These are phyloP conservation scores for Dunaliella primolecta DNA, from an alignment of 139 green algal species.

Conservation along the genomic window DNA sequence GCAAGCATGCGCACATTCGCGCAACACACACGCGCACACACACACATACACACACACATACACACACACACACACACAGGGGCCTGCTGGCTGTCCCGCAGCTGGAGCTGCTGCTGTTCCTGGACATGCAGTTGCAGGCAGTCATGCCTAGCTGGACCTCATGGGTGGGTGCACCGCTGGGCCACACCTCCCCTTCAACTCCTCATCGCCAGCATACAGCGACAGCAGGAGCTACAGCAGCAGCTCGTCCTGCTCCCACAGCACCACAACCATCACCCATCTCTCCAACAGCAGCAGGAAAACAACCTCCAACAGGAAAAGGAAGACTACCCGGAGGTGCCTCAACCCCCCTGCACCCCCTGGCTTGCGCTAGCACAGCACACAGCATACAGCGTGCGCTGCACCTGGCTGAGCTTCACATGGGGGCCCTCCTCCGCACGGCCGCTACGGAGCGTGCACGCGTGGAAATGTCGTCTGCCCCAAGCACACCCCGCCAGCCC, in stretches of 20 bases:
- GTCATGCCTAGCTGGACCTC: neutral
- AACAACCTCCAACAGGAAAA: neutral
- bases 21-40: too few relatives aligned
- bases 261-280: neutral
- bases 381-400: neutral
- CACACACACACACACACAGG: too few relatives aligned
- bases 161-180: too few relatives aligned
- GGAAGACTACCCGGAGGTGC: too few relatives aligned
- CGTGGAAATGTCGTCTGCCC: neutral
- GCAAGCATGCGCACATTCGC: too few relatives aligned
- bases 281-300: neutral
- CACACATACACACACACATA: too few relatives aligned
- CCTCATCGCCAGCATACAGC: too few relatives aligned
- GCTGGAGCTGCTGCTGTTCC: neutral
- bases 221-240: neutral
- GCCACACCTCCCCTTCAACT: too few relatives aligned
- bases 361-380: neutral
- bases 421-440: neutral
- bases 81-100: neutral
- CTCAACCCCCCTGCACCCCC: too few relatives aligned
- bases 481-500: neutral
- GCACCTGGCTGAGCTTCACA: neutral
- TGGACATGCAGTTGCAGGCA: neutral
- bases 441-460: neutral
- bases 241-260: neutral